Evolutionary conservation across 1,284 basidiomycete species (phyloP).

Genomic region (Athelia psychrophila): DNA sequence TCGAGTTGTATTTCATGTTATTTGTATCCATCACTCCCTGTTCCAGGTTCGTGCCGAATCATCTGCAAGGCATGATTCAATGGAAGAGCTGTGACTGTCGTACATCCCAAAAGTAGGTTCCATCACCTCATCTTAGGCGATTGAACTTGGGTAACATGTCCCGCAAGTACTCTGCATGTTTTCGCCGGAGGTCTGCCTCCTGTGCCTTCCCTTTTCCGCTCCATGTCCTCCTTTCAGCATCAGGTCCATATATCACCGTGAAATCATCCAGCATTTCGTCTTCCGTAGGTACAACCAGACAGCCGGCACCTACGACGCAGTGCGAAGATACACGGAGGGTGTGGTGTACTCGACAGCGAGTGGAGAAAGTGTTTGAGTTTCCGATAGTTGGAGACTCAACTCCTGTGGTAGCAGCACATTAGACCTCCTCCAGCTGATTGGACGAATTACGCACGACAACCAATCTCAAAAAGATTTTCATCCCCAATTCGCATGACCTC

Average conservation of each 20-base stretch:
- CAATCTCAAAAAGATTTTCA: constrained; percentile 91
- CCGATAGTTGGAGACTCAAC: constrained; percentile 85
- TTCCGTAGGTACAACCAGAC: constrained; percentile 70
- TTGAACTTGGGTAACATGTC: constrained; percentile 92
- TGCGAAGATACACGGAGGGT: constrained; percentile 75
- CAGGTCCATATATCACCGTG: constrained; percentile 81
- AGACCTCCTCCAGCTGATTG: too few relatives aligned
- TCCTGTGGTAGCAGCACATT: constrained; percentile 43
- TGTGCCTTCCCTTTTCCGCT: constrained; percentile 84
- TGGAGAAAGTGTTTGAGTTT: constrained; percentile 81
- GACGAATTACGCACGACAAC: constrained; percentile 70
- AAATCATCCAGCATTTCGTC: constrained; percentile 81
- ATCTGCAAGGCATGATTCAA: too few relatives aligned
- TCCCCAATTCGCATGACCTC: constrained; percentile 91
- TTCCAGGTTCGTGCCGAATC: too few relatives aligned
- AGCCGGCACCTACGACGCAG: constrained; percentile 81
- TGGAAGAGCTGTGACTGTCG: too few relatives aligned
- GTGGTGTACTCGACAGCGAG: constrained; percentile 76
- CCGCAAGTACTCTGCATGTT: constrained; percentile 87
- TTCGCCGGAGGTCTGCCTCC: constrained; percentile 78
- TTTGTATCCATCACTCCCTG: too few relatives aligned
- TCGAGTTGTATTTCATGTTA: too few relatives aligned
- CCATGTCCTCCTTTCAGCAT: constrained; percentile 75
- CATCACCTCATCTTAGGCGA: constrained; percentile 61
- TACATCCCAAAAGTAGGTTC: constrained; percentile 20